Conservation (phyloP, 2,329 filamentous ascomycete species). For the Hypocrella siamensis region DNA sequence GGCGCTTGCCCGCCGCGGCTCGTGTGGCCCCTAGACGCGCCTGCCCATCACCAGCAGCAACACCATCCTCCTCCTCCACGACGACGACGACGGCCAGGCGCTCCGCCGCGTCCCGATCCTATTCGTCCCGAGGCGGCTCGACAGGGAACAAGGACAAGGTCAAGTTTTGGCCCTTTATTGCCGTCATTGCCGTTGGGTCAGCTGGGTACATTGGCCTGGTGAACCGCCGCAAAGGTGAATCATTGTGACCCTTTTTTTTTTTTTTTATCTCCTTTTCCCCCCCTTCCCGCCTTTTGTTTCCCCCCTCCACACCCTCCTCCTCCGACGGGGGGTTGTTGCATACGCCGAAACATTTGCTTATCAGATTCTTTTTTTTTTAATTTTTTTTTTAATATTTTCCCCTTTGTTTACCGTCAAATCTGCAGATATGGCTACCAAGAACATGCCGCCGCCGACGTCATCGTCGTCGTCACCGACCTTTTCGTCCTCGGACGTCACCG, state of each 20-base stretch:
- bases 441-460: slow-evolving; percentile 28
- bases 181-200: slow-evolving; percentile 30
- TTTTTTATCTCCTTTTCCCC: too few relatives aligned
- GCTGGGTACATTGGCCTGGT: slow-evolving; percentile 34
- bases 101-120: slow-evolving; percentile 12
- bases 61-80: too few relatives aligned
- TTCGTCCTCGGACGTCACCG: slow-evolving; percentile 62
- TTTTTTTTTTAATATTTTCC: not conserved
- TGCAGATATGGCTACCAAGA: slow-evolving; percentile 26
- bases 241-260: too few relatives aligned
- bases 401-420: not conserved
- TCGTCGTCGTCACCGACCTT: slow-evolving; percentile 52
- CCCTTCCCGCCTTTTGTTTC: too few relatives aligned
- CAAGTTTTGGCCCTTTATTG: slow-evolving; percentile 44
- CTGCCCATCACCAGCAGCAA: too few relatives aligned
- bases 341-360: too few relatives aligned
- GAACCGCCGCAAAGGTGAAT: slow-evolving; percentile 32
- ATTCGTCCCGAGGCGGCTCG: slow-evolving; percentile 18
- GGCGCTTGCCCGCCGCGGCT: too few relatives aligned
- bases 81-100: slow-evolving; percentile 4
- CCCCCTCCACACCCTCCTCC: too few relatives aligned
- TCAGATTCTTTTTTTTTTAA: not conserved
- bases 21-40: too few relatives aligned
- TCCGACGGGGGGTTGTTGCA: too few relatives aligned
- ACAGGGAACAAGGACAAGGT: slow-evolving; percentile 22